Percentiles rank a stretch among this genome's conserved stretches.
phyloP scores from a whole-genome alignment of 2,329 filamentous ascomycete species.

The Tolypocladium pustulatum region DNA sequence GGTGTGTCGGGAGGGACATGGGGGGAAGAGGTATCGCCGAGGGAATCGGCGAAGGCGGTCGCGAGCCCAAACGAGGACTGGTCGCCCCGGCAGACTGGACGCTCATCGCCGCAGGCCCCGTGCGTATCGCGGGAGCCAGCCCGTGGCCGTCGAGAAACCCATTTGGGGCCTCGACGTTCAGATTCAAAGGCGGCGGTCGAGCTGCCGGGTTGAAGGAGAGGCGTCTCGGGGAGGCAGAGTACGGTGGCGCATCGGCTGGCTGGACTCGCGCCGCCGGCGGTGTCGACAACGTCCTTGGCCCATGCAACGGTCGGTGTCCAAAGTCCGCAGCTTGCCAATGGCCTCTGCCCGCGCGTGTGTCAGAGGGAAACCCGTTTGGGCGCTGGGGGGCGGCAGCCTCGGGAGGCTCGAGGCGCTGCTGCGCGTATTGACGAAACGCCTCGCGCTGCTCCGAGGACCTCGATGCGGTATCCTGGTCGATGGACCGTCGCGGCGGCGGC shows the following conservation, averaged over 20 bases:
- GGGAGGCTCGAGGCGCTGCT: constrained; percentile 11
- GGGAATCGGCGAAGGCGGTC: constrained; percentile 38
- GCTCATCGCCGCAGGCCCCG: constrained; percentile 12
- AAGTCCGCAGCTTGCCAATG: constrained; percentile 9
- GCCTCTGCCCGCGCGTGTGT: constrained; percentile 8
- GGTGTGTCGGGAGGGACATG: constrained; percentile 55
- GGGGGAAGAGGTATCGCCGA: constrained; percentile 51
- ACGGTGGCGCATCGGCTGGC: constrained; percentile 13
- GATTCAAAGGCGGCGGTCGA: constrained; percentile 33
- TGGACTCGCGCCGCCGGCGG: constrained; percentile 36
- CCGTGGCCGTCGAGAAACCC: constrained; percentile 2
- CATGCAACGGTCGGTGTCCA: constrained; percentile 21
- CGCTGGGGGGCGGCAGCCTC: constrained; percentile 1
- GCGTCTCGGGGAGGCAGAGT: constrained; percentile 27
- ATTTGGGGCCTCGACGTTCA: constrained; percentile 22
- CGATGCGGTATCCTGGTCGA: constrained; percentile 26
- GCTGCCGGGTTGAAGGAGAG: constrained; percentile 38
- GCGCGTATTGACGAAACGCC: constrained; percentile 16
- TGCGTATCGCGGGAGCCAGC: constrained; percentile 12
- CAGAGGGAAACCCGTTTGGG: constrained; percentile 14
- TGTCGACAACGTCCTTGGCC: constrained; percentile 37
- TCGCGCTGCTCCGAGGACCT: constrained; percentile 17
- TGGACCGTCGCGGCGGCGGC: constrained; percentile 20
- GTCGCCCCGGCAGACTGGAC: constrained; percentile 6
- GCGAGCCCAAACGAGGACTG: constrained; percentile 12